These are phyloP conservation scores for Salvia hispanica DNA, from an alignment of 257 asterid genomes.

Conservation along the genomic window DNA sequence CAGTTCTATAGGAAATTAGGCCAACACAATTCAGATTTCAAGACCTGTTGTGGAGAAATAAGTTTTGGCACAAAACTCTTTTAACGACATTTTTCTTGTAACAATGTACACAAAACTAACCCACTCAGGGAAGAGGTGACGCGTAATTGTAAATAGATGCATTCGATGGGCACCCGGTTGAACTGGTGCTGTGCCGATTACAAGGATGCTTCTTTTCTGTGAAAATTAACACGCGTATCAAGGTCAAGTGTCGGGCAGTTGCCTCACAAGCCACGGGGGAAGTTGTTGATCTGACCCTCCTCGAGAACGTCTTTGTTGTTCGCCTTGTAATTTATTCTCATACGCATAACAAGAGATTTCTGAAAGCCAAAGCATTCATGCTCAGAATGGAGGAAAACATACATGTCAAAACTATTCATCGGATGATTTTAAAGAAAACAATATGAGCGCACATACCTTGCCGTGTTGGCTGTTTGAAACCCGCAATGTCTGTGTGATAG, in stretches of 20 bases:
- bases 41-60: conserved; percentile 9
- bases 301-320: conserved; percentile 72
- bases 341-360: conserved; percentile 92
- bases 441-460: conserved; percentile 50
- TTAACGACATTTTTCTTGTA: conserved; percentile 3
- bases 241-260: conserved; percentile 2
- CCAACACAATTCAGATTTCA: conserved; percentile 31
- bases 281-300: conserved; percentile 87
- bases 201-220: conserved; percentile 32
- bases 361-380: conserved; percentile 40
- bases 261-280: conserved; percentile 69
- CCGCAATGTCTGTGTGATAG: conserved; percentile 63
- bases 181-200: conserved; percentile 17
- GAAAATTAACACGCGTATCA: conserved; percentile 19
- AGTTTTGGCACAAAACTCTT: too few species aligned
- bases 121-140: conserved; percentile 31
- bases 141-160: conserved; percentile 18
- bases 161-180: conserved; percentile 27
- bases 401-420: background rate
- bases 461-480: conserved; percentile 82
- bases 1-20: conserved; percentile 23
- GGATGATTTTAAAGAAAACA: background rate
- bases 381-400: background rate
- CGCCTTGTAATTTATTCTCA: conserved; percentile 72
- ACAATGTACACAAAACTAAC: conserved; percentile 54